phyloP scores from a whole-genome alignment of 495 filamentous ascomycete genomes.

The Bacidia gigantensis region DNA sequence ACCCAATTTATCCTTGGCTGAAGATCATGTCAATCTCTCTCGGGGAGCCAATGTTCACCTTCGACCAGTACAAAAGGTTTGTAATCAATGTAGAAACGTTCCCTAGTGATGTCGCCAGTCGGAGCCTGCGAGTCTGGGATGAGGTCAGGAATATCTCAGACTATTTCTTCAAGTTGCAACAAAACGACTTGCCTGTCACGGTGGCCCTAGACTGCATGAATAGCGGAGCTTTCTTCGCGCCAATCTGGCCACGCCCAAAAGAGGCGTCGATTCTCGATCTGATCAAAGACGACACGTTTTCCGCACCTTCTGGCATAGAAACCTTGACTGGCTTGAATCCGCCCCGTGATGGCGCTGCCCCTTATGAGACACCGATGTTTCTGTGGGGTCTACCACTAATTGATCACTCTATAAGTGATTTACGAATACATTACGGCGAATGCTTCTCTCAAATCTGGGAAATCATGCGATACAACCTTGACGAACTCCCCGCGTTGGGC shows the following conservation, averaged over 20 bases:
- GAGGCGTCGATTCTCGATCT: no score
- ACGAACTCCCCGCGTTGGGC: not conserved
- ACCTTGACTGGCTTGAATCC: not conserved
- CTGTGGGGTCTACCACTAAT: not conserved
- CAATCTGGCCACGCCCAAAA: no score
- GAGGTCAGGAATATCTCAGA: not conserved
- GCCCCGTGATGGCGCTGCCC: no score
- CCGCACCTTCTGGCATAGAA: no score
- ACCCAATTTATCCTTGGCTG: not conserved
- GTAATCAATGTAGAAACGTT: not conserved
- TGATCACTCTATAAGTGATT: not conserved
- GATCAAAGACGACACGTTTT: not conserved
- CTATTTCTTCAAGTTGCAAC: not conserved
- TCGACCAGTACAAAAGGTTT: no score
- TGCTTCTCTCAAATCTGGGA: not conserved
- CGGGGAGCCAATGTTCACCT: not conserved
- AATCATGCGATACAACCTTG: not conserved
- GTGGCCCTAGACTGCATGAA: not conserved
- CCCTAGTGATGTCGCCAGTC: not conserved
- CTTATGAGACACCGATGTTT: not conserved
- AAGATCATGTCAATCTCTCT: not conserved
- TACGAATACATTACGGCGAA: not conserved
- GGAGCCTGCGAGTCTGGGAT: not conserved
- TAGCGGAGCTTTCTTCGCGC: not conserved
- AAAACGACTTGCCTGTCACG: not conserved